Conservation (phyloP, 345 rosid species). For the Noccaea bulbosa region DNA sequence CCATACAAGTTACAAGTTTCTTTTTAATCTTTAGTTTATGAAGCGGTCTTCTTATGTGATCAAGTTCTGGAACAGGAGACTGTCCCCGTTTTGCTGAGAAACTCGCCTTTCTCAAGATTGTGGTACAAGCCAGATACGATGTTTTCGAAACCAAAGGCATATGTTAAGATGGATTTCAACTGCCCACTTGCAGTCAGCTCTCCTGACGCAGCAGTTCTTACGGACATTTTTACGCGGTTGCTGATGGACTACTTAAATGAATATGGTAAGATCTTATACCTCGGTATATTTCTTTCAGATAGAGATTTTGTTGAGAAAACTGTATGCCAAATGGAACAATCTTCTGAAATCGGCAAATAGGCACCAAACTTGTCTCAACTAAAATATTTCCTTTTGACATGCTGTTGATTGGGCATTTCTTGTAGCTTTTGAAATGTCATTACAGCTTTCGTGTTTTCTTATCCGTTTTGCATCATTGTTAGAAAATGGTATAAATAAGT, state of each 20-base stretch:
- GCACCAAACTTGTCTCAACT: background rate
- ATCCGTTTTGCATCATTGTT: constrained; percentile 3
- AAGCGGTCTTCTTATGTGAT: constrained; percentile 30
- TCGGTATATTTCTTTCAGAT: background rate
- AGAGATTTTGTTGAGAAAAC: background rate
- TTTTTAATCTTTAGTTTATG: background rate
- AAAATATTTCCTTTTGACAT: constrained; percentile 7
- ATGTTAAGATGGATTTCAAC: constrained; percentile 75
- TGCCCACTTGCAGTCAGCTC: constrained; percentile 77
- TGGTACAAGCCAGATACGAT: constrained; percentile 92
- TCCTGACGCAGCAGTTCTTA: constrained; percentile 80
- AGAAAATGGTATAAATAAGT: constrained; percentile 1
- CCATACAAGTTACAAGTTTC: background rate
- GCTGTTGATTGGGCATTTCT: constrained; percentile 5
- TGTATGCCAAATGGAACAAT: constrained; percentile 10
- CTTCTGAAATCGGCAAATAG: constrained; percentile 12
- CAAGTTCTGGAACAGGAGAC: constrained; percentile 56
- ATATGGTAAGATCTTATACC: constrained; percentile 62
- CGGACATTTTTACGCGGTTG: constrained; percentile 68
- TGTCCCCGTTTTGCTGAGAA: constrained; percentile 65
- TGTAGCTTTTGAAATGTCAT: constrained; percentile 23
- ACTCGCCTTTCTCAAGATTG: constrained; percentile 62
- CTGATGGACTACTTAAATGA: constrained; percentile 94
- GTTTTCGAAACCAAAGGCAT: constrained; percentile 83
- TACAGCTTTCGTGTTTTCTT: constrained; percentile 3